These are phyloP conservation scores for Cordyceps farinosa DNA, from an alignment of 2,329 filamentous ascomycete species.

Conservation along the genomic window DNA sequence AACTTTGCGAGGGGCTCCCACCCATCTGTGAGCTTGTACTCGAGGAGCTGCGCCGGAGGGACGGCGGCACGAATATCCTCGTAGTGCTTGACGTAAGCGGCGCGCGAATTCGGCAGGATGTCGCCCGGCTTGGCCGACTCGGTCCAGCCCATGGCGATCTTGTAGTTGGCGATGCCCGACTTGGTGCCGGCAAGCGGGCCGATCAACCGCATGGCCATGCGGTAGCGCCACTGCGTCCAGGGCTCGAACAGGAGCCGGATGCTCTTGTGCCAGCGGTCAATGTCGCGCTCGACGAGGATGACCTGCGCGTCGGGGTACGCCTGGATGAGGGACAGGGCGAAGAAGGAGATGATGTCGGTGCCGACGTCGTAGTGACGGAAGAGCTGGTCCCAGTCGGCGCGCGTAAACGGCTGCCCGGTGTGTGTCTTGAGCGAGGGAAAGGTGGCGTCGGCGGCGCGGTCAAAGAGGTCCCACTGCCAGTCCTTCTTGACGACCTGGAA, in stretches of 20 bases:
- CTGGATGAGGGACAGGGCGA: slow-evolving; percentile 24
- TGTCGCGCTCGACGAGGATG: slow-evolving; percentile 28
- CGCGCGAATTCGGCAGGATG: slow-evolving; percentile 18
- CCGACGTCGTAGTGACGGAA: slow-evolving; percentile 27
- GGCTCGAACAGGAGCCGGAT: slow-evolving; percentile 23
- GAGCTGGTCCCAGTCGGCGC: slow-evolving; percentile 24
- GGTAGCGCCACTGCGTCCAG: not conserved
- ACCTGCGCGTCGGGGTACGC: slow-evolving; percentile 31
- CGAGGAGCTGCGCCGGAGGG: slow-evolving; percentile 26
- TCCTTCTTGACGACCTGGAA: not conserved
- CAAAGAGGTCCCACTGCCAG: not conserved
- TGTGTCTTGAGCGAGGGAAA: slow-evolving; percentile 22
- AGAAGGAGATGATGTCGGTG: slow-evolving; percentile 26
- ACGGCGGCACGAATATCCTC: slow-evolving; percentile 24
- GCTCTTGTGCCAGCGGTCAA: slow-evolving; percentile 25
- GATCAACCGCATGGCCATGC: not conserved
- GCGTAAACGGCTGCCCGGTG: slow-evolving; percentile 20
- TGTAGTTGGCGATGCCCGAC: slow-evolving; percentile 10
- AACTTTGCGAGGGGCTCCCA: slow-evolving; percentile 35
- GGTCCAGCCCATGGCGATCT: slow-evolving; percentile 20
- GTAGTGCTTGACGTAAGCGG: slow-evolving; percentile 29
- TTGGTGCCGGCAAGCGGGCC: not conserved
- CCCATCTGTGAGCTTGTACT: slow-evolving; percentile 28
- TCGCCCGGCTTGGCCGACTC: slow-evolving; percentile 1
- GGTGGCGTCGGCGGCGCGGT: not conserved